These are phyloP conservation scores for Passiflora organensis DNA, from an alignment of 345 rosid genomes.

Conservation along the genomic window DNA sequence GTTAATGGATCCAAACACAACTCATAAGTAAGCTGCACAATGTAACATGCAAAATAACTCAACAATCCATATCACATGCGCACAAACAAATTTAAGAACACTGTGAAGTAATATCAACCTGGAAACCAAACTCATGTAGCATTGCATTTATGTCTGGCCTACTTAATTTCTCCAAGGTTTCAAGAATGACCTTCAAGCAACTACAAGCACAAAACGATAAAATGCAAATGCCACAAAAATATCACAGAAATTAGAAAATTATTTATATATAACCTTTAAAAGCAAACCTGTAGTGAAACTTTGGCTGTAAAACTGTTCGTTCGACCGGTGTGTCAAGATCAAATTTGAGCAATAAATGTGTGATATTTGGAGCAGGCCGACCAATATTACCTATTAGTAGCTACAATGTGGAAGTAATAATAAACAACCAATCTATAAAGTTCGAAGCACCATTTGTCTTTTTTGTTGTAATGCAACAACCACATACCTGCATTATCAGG, in stretches of 20 bases:
- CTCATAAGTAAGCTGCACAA: constrained; percentile 74
- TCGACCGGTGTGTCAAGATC: constrained; percentile 75
- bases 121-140: constrained; percentile 88
- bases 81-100: constrained; percentile 3
- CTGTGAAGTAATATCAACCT: constrained; percentile 39
- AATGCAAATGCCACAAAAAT: constrained; percentile 11
- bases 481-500: constrained; percentile 79
- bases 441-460: neutral
- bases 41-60: neutral
- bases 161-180: constrained; percentile 68
- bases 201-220: constrained; percentile 35
- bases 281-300: constrained; percentile 84
- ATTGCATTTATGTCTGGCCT: constrained; percentile 74
- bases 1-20: constrained; percentile 82
- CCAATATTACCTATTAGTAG: constrained; percentile 75
- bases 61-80: neutral
- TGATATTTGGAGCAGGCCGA: constrained; percentile 87
- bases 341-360: constrained; percentile 88
- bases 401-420: constrained; percentile 34
- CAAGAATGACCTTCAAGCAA: constrained; percentile 91
- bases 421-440: constrained; percentile 1
- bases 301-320: constrained; percentile 79
- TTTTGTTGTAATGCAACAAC: neutral
- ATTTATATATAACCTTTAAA: constrained; percentile 4
- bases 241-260: neutral